Base-by-base conservation (phyloP, 2,329 filamentous ascomycete species). In the Microdochium paspali region DNA sequence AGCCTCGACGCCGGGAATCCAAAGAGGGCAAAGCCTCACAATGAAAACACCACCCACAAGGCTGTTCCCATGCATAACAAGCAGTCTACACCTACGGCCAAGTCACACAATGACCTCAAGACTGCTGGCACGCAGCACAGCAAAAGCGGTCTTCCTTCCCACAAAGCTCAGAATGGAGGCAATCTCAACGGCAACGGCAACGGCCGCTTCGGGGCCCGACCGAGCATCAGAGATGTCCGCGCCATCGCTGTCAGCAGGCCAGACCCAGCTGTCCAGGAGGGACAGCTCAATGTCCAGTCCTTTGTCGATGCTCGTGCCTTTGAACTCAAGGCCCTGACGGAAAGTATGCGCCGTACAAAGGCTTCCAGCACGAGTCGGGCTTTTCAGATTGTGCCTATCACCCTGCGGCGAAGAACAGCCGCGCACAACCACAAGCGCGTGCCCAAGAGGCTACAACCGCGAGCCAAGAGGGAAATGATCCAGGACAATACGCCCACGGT, bases 341-440 rank as follows among this genome's bases (percentile, higher is more conserved):
- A 84, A 58, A 88, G 87, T 50, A 93, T 97, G 77, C 75, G 77
- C 47, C 81, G 79, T 30, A 85, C 87, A 44, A 90, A 86, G 63
- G 67, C 68, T 4, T 68, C 71, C 32, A 68, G 72, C 47, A 71
- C 78, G 40, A 82, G 80, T 49, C 78, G 91, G 46, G 90, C 91
- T 13, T 97, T 97, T 60, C 93, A 98, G 65, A 80, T 88, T 56
- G 86, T 98, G 4, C 93, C 93, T 1, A 80, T 89, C 55, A 82
- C 84, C 45, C 70, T 98, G 76, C 76, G 93, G 54, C 76, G 93
- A 53, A 77, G 93, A 56, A 95, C 91, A 0, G 93, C 91, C 20
- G 95, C 90, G 63, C 93, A 98, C 67, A 96, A 98, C 75, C 86
- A 87, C 30, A 95, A 91, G 67, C 80, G 85, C 52, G 84, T 98